Base-by-base conservation (phyloP, 2,329 filamentous ascomycete genomes). In the Lasiodiplodia sp. region DNA sequence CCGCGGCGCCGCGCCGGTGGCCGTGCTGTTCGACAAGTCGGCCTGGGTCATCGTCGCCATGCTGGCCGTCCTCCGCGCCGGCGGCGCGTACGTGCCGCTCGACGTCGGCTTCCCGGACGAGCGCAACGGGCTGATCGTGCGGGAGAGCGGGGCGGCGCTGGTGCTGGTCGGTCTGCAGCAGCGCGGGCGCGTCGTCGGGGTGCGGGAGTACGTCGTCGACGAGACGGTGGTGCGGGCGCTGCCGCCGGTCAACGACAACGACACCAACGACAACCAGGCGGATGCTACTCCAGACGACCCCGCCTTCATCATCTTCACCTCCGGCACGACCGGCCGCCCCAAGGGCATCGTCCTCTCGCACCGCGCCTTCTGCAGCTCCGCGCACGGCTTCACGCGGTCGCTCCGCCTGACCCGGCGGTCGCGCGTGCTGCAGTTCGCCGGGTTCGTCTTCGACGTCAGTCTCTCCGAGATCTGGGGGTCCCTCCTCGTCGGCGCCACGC, bases 401-500 rank as follows among this genome's bases (percentile, higher is more conserved):
- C 34, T 34, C 10, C 49, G 49, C 8, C 60, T 67, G 28, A 70
- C 73, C 6, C 8, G 16, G 2, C 47, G 10, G 8, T 25, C 51
- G 8, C 51, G 64, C 51, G 64, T 57, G 3, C 28, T 67, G 2
- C 79, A 83, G 64, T 82, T 81, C 58, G 75, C 79, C 0, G 77
- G 84, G 0, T 87, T 87, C 70, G 85, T 85, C 14, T 87, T 87
- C 70, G 86, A 87, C 70, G 85, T 85, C 57, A 85, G 83, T 68
- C 83, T 87, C 31, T 83, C 85, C 73, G 86, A 85, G 72, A 87
- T 87, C 81, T 81, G 87, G 11, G 86, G 83, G 67, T 86, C 85
- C 0, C 78, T 87, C n/a, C 79, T 81, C 25, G 75, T 78, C 16
- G 85, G 85, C 31, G 85, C 84, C 3, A 83, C 82, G 63, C 80